These are phyloP conservation scores for Xerophyta viscosa DNA, from an alignment of 106 monocot genomes.

Conservation along the genomic window DNA sequence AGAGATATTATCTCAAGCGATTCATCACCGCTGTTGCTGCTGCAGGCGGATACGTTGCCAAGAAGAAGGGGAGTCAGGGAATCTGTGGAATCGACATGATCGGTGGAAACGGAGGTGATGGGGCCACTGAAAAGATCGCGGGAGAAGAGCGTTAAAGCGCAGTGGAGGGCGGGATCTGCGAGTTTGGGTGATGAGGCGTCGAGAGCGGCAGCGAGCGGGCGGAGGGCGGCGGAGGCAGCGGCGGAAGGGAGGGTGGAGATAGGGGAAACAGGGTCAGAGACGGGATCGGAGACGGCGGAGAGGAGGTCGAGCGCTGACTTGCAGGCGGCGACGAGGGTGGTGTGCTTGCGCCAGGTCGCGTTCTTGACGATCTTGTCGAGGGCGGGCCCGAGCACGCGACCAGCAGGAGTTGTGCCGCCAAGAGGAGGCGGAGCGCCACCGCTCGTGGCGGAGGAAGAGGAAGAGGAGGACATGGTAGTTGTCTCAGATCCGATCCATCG, in stretches of 20 bases:
- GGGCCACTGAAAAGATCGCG: constrained; percentile 8
- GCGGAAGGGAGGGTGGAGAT: constrained; percentile 13
- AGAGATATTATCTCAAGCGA: constrained; percentile 15
- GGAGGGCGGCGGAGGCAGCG: constrained; percentile 18
- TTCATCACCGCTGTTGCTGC: no score
- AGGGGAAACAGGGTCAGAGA: constrained; percentile 12
- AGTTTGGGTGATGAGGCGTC: constrained; percentile 26
- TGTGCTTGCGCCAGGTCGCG: constrained; percentile 96
- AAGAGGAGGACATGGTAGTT: no score
- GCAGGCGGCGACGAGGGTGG: constrained; percentile 71
- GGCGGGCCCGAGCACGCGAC: constrained; percentile 71
- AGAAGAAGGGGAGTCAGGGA: no score
- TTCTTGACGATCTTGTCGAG: constrained; percentile 98
- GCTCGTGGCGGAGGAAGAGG: constrained; percentile 12
- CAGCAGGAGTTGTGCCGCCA: constrained; percentile 58
- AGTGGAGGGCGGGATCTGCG: constrained; percentile 35
- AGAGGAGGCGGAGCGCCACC: constrained; percentile 30
- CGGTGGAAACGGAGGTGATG: neutral
- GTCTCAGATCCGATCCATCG: no score
- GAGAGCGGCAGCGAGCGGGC: constrained; percentile 20
- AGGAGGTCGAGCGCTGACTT: constrained; percentile 71
- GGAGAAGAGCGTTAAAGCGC: constrained; percentile 36
- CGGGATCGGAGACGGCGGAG: constrained; percentile 30
- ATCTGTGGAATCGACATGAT: no score
- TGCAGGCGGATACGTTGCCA: no score